Percentiles rank a stretch among this genome's conserved stretches.
phyloP scores from a whole-genome alignment of 2,329 filamentous ascomycete species.

The Sporothrix luriei region DNA sequence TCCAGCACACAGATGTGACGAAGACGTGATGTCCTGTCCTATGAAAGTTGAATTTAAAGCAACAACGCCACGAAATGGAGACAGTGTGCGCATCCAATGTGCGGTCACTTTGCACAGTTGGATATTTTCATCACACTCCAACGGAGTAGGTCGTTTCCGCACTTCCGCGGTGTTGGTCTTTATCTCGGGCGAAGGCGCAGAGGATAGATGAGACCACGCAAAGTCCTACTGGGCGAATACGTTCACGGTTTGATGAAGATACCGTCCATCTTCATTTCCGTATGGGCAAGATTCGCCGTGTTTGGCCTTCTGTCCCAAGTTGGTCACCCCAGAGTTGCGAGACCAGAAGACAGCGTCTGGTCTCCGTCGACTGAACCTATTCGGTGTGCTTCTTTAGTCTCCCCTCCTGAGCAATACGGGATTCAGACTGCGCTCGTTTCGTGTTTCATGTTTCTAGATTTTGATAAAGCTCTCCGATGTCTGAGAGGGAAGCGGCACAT shows the following conservation, averaged over 20 bases:
- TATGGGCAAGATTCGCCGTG: too few relatives aligned
- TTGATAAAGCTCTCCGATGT: background rate
- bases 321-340: too few relatives aligned
- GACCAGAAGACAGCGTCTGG: too few relatives aligned
- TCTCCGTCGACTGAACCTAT: background rate
- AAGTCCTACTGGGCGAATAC: background rate
- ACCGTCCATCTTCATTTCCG: too few relatives aligned
- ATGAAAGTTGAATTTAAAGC: background rate
- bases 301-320: background rate
- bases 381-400: background rate
- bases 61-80: background rate
- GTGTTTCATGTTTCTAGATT: background rate
- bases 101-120: background rate
- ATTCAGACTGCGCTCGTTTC: conserved; percentile 1
- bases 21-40: background rate
- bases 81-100: background rate
- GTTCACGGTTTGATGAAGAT: too few relatives aligned
- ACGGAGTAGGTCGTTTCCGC: background rate
- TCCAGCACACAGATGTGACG: background rate
- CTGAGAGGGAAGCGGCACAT: too few relatives aligned
- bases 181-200: too few relatives aligned
- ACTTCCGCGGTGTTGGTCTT: background rate
- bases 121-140: background rate
- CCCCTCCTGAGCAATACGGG: background rate
- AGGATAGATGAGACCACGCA: background rate